Base-by-base conservation (phyloP, 1,284 basidiomycete genomes). In the Puccinia novopanici region DNA sequence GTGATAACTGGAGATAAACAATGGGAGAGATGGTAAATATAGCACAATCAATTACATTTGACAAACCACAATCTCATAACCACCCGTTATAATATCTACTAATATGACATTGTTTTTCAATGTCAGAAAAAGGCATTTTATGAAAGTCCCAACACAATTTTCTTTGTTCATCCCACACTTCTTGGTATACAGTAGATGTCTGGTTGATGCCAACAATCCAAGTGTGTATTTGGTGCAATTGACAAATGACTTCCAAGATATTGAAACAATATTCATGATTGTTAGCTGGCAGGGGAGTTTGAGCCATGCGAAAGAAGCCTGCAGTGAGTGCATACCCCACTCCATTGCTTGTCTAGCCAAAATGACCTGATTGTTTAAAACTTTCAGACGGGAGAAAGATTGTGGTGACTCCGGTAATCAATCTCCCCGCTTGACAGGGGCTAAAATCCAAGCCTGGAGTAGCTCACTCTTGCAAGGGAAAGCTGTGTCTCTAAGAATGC, bases 311-410 rank as follows among this genome's bases (percentile, higher is more conserved):
- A 70, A 70, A 0, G 48, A 70, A 8, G 17, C 40, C 22, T 70
- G 45, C n/a, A 70, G 9, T 2, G 67, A 70, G 5, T 30, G 6
- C 67, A 70, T 70, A 22, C 67, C 67, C 67, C 67, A 70, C n/a
- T 70, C 67, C 0, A 4, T 42, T 70, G 67, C 67, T 30, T 70
- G 67, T n/a, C 67, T 4, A 6, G 67, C 67, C 4, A 42, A 70
- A 22, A 70, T 42, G 3, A 70, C n/a, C 27, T 70, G 40, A 5
- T 52, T n/a, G 24, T 70, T 70, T 3, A 70, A 24, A 5, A 70
- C 37, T 42, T 70, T 70, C 10, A 68, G 40, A 13, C 34, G 40
- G 13, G 65, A 12, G n/a, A 68, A 68, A 1, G n/a, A 42, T 9
- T 22, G 15, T 3, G 42, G 42, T 1, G 27, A 15, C 0, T 12